A percentile compares a stretch with the other conserved stretches of the same genome.
Evolutionary conservation across 2,329 filamentous ascomycete species (phyloP).

Genomic region (Berkeleyomyces basicola): DNA sequence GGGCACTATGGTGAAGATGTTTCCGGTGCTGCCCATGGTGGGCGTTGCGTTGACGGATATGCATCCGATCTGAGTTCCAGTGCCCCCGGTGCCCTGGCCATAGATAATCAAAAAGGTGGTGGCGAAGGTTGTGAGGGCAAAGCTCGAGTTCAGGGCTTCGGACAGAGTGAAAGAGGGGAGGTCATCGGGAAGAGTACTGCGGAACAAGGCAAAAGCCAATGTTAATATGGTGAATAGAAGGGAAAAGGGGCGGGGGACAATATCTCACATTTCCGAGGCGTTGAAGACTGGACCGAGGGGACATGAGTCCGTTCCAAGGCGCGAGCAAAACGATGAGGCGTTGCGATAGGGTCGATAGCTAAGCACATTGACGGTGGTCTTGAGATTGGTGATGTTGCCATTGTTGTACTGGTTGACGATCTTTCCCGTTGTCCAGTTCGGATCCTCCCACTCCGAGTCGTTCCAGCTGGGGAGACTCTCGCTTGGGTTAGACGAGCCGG

Average conservation of each 20-base stretch:
- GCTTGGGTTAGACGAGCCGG: slow-evolving; percentile 42
- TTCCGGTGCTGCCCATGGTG: slow-evolving; percentile 54
- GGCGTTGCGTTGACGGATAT: slow-evolving; percentile 72
- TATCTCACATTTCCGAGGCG: slow-evolving; percentile 23
- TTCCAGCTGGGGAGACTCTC: slow-evolving; percentile 42
- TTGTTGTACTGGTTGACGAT: slow-evolving; percentile 41
- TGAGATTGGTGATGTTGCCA: slow-evolving; percentile 50
- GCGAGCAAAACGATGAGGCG: slow-evolving; percentile 48
- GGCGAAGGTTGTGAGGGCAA: slow-evolving; percentile 69
- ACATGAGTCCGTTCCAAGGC: slow-evolving; percentile 46
- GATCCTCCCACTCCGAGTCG: slow-evolving; percentile 45
- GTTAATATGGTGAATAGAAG: background rate
- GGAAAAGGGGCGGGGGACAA: background rate
- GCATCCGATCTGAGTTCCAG: slow-evolving; percentile 51
- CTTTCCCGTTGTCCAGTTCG: slow-evolving; percentile 51
- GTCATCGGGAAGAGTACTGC: slow-evolving; percentile 23
- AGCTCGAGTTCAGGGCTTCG: slow-evolving; percentile 63
- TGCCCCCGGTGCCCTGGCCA: slow-evolving; percentile 42
- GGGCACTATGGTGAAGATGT: slow-evolving; percentile 58
- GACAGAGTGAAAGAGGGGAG: slow-evolving; percentile 59
- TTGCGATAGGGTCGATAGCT: slow-evolving; percentile 54
- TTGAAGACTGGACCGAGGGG: slow-evolving; percentile 61
- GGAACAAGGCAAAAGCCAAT: background rate
- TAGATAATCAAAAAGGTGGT: slow-evolving; percentile 59
- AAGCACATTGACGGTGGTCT: slow-evolving; percentile 54